These are phyloP conservation scores for Lichtheimia hyalospora DNA, from an alignment of 371 early-diverging fungal species.

Conservation along the genomic window DNA sequence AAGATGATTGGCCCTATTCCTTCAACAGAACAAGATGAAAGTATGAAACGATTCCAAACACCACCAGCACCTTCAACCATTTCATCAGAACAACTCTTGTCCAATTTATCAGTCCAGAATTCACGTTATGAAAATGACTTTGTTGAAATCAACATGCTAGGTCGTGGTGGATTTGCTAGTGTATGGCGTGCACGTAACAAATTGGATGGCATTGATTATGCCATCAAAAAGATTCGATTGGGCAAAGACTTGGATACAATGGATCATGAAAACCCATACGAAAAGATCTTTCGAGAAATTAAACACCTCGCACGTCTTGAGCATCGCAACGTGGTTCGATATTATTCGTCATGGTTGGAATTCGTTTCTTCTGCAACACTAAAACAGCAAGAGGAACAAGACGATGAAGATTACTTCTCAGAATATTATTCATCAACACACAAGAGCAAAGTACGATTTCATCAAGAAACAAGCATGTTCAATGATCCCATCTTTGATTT, in stretches of 20 bases:
- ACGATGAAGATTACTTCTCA: conserved; percentile 9
- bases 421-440: background rate
- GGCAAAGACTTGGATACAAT: conserved; percentile 35
- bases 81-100: conserved; percentile 11
- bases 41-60: too few relatives aligned
- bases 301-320: conserved; percentile 85
- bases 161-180: conserved; percentile 94
- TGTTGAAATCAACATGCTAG: conserved; percentile 73
- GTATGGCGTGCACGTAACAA: conserved; percentile 79
- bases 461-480: background rate
- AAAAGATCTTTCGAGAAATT: conserved; percentile 89
- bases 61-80: background rate
- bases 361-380: conserved; percentile 32
- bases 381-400: conserved; percentile 9
- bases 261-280: conserved; percentile 53
- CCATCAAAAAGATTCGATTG: conserved; percentile 82
- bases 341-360: conserved; percentile 95
- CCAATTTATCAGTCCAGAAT: conserved; percentile 53
- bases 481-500: conserved; percentile 11
- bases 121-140: conserved; percentile 88
- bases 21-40: background rate
- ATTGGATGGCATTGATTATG: conserved; percentile 85
- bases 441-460: too few relatives aligned
- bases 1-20: conserved; percentile 9
- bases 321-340: conserved; percentile 91